Percentiles rank a stretch among this genome's conserved stretches.
Evolutionary conservation across 441 rosid genomes (phyloP).

Genomic region (Biscutella auriculata): DNA sequence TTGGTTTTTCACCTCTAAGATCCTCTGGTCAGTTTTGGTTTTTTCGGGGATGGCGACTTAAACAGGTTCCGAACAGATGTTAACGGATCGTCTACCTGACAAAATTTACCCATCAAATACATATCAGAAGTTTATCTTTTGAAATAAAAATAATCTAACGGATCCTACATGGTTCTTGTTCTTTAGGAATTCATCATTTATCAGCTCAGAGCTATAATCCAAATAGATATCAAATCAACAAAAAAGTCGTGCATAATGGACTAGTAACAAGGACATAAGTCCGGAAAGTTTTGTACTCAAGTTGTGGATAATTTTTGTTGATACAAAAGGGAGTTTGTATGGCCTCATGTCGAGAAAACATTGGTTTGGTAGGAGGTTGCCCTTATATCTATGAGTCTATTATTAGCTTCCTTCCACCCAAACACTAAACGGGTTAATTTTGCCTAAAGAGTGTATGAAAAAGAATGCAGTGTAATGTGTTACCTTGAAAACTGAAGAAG

Average conservation of each 20-base stretch:
- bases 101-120: slow-evolving; percentile 5
- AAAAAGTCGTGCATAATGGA: background rate
- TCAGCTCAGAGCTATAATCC: background rate
- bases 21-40: slow-evolving; percentile 26
- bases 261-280: background rate
- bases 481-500: slow-evolving; percentile 56
- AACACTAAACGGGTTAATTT: background rate
- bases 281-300: background rate
- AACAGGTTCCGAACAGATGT: slow-evolving; percentile 69
- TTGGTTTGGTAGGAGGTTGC: no score
- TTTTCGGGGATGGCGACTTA: slow-evolving; percentile 47
- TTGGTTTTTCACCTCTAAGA: slow-evolving; percentile 11
- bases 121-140: background rate
- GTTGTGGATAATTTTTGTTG: no score
- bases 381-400: background rate
- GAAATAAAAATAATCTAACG: background rate
- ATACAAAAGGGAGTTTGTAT: background rate
- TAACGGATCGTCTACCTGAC: slow-evolving; percentile 79
- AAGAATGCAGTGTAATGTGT: background rate
- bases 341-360: background rate
- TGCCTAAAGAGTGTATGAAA: background rate
- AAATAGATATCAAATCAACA: background rate
- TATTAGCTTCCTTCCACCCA: background rate
- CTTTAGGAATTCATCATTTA: background rate
- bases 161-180: background rate